Evolutionary conservation across 2,329 filamentous ascomycete species (phyloP).

Genomic region (Ophiostoma sp.): DNA sequence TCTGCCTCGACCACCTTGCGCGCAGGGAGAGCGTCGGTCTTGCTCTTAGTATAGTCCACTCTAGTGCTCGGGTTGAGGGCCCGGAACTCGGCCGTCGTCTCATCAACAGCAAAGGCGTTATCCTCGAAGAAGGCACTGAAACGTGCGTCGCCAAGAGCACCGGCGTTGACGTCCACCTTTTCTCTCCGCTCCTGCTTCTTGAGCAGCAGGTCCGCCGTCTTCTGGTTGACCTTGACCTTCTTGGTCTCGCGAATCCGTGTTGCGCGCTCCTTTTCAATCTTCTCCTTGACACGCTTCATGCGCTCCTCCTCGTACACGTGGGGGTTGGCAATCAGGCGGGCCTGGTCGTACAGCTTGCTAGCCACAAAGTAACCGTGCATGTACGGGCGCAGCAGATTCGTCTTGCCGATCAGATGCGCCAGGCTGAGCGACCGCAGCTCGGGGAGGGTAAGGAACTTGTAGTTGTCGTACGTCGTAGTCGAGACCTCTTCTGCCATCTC

Average conservation of each 20-base stretch:
- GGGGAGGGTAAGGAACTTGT: constrained; percentile 89
- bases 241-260: constrained; percentile 90
- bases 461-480: constrained; percentile 93
- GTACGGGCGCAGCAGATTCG: constrained; percentile 83
- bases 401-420: constrained; percentile 83
- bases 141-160: constrained; percentile 74
- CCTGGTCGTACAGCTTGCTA: constrained; percentile 92
- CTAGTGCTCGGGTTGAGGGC: constrained; percentile 82
- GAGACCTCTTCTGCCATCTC: constrained; percentile 86
- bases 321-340: constrained; percentile 84
- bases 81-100: constrained; percentile 79
- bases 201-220: constrained; percentile 67
- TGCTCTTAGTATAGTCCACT: constrained; percentile 35
- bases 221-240: constrained; percentile 95
- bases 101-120: constrained; percentile 87
- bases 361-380: constrained; percentile 99
- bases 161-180: constrained; percentile 53
- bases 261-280: constrained; percentile 94
- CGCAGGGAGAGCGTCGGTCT: constrained; percentile 44
- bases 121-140: constrained; percentile 89
- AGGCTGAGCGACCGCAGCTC: constrained; percentile 82
- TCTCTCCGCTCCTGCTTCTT: constrained; percentile 57
- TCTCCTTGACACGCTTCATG: constrained; percentile 84
- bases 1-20: constrained; percentile 34
- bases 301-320: constrained; percentile 91